Percentiles rank a stretch among this genome's conserved stretches.
phyloP scores from a whole-genome alignment of 1,284 basidiomycete genomes.

The Ceraceosorus guamensis region DNA sequence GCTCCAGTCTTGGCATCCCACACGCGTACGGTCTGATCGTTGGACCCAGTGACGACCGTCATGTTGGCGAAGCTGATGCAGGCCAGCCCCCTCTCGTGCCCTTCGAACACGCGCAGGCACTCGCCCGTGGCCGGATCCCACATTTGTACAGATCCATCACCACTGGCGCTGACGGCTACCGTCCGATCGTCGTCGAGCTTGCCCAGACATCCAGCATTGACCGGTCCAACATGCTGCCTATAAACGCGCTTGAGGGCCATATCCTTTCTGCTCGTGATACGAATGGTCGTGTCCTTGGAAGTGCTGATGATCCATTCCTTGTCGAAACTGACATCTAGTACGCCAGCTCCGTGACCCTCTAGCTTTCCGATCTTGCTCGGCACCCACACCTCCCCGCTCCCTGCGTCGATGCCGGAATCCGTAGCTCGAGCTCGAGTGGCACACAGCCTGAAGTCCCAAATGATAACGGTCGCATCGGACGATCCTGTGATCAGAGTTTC shows the following conservation, averaged over 20 bases:
- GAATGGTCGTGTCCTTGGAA: slow-evolving; percentile 1
- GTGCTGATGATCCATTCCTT: slow-evolving; percentile 19
- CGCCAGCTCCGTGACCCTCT: slow-evolving; percentile 19
- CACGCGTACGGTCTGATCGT: slow-evolving; percentile 31
- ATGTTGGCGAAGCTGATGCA: slow-evolving; percentile 24
- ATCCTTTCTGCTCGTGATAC: neutral
- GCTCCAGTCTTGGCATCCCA: slow-evolving; percentile 25
- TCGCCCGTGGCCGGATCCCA: slow-evolving; percentile 25
- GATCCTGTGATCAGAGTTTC: slow-evolving; percentile 28
- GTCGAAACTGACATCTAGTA: slow-evolving; percentile 30
- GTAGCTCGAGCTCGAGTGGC: neutral
- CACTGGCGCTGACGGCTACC: slow-evolving; percentile 29
- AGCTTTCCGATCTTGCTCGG: slow-evolving; percentile 9
- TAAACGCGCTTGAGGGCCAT: neutral
- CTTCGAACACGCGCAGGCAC: slow-evolving; percentile 18
- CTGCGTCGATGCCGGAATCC: neutral
- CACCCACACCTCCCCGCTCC: neutral
- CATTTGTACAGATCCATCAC: slow-evolving; percentile 27
- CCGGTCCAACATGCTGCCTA: slow-evolving; percentile 2
- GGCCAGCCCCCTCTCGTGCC: slow-evolving; percentile 30
- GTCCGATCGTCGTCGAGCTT: slow-evolving; percentile 23
- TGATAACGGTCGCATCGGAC: slow-evolving; percentile 25
- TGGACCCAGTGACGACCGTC: slow-evolving; percentile 26
- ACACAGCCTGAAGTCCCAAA: slow-evolving; percentile 21
- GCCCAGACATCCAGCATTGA: slow-evolving; percentile 12